Base-by-base conservation (phyloP, 345 rosid genomes). In the Orychophragmus violaceus region DNA sequence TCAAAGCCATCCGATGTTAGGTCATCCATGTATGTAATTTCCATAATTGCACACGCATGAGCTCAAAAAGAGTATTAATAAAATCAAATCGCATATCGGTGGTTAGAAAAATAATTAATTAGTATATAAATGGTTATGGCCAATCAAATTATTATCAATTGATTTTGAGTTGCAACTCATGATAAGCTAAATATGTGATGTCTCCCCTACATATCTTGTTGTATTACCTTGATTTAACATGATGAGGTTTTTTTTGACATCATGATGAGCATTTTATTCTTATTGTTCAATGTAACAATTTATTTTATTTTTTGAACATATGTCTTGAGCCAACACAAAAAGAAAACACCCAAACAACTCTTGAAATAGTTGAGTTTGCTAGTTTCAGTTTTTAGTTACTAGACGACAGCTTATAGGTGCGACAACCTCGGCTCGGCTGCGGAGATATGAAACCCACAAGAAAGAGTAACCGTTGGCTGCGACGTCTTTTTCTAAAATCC, bases 401-500 rank as follows among this genome's bases (percentile, higher is more conserved):
- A 36, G 59, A 25, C 23, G 59, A 25, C 23, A n/a, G 23, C 42
- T 36, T 66, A 9, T 9, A 60, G 0, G n/a, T 60, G 60, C 60
- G 17, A 19, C 48, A 62, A 13, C 5, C 8, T 53, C 27, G 14
- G 35, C 2, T 42, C 5, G 37, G 63, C 57, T 71, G 49, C 69
- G 28, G 18, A 44, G 7, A 44, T 32, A 51, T 44, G 57, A 71
- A 54, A 63, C 41, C 56, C 56, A 44, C 69, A 71, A 71, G 64
- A 62, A 30, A 44, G 54, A 32, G 12, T 44, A 61, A 62, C 68
- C 19, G 44, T 62, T 62, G 69, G 75, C 57, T 71, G 57, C 69
- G 41, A 71, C 39, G 69, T 71, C 69, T n/a, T 35, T 62, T 17
- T 71, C 57, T 39, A n/a, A 25, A 53, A 70, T 62, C 75, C 29